A percentile compares a stretch with the other conserved stretches of the same genome.
Conservation (phyloP, 768 basidiomycete genomes). For the Pisolithus orientalis region DNA sequence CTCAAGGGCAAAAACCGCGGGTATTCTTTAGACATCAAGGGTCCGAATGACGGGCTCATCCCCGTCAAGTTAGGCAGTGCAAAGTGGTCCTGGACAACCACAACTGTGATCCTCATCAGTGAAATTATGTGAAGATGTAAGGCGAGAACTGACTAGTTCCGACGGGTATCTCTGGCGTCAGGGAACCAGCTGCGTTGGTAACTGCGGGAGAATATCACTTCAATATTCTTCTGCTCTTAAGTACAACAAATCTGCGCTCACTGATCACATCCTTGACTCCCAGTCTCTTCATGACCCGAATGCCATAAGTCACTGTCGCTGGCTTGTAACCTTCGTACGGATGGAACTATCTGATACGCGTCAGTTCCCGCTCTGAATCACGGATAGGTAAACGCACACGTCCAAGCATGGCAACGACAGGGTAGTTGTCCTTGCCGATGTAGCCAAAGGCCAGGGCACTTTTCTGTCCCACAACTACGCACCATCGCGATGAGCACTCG, state of each 20-base stretch:
- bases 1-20: slow-evolving; percentile 82
- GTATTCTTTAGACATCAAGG: slow-evolving; percentile 47
- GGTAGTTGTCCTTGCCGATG: slow-evolving; percentile 58
- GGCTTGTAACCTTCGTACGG: slow-evolving; percentile 79
- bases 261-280: slow-evolving; percentile 74
- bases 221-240: background rate
- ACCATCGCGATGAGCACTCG: background rate
- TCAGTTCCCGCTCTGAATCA: background rate
- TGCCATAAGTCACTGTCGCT: slow-evolving; percentile 66
- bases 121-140: background rate
- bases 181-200: slow-evolving; percentile 82
- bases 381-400: slow-evolving; percentile 42
- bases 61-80: slow-evolving; percentile 75
- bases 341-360: slow-evolving; percentile 53
- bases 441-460: slow-evolving; percentile 77
- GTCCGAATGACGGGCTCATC: slow-evolving; percentile 76
- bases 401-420: slow-evolving; percentile 88
- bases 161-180: slow-evolving; percentile 66
- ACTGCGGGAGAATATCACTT: slow-evolving; percentile 38
- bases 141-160: slow-evolving; percentile 63
- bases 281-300: slow-evolving; percentile 70
- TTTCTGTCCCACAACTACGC: slow-evolving; percentile 71
- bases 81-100: slow-evolving; percentile 80
- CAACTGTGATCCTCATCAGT: slow-evolving; percentile 42
- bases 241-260: slow-evolving; percentile 30